phyloP scores from a whole-genome alignment of 2,329 filamentous ascomycete genomes.

The Fusarium udum region DNA sequence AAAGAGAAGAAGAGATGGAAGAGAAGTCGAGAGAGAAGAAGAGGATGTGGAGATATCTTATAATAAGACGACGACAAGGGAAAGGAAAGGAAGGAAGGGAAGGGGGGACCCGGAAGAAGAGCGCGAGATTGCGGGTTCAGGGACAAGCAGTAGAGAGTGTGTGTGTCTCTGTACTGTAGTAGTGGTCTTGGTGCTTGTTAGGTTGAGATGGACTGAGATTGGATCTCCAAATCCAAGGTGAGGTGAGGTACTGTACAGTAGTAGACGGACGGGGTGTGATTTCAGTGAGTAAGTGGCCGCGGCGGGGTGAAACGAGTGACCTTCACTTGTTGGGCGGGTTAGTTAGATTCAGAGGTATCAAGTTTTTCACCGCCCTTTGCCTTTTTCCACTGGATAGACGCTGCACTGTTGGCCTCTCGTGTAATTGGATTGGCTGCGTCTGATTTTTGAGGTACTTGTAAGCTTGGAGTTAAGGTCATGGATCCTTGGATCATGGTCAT shows the following conservation, averaged over 20 bases:
- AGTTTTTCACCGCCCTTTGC: conserved; percentile 44
- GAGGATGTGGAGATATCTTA: conserved; percentile 29
- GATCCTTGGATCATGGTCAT: conserved; percentile 21
- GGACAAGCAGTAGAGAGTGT: neutral
- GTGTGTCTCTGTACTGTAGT: neutral
- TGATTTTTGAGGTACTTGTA: conserved; percentile 20
- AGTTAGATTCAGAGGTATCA: conserved; percentile 32
- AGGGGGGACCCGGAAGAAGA: conserved; percentile 33
- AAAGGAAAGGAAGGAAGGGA: conserved; percentile 1
- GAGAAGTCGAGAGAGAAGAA: conserved; percentile 28
- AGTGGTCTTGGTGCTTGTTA: neutral
- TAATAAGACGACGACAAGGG: conserved; percentile 24
- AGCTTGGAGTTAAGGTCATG: conserved; percentile 8
- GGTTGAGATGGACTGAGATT: conserved; percentile 34
- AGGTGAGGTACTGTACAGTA: neutral
- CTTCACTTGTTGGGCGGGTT: conserved; percentile 35
- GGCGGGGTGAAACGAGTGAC: conserved; percentile 34
- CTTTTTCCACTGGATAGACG: conserved; percentile 25
- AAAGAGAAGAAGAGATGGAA: conserved; percentile 26
- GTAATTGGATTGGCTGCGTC: conserved; percentile 24
- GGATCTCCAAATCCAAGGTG: conserved; percentile 35
- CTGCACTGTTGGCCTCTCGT: conserved; percentile 26
- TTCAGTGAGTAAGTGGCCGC: conserved; percentile 3
- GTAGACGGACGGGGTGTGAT: conserved; percentile 16
- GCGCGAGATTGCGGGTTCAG: conserved; percentile 40